phyloP scores from a whole-genome alignment of 345 rosid species.

The Cardiospermum halicacabum region DNA sequence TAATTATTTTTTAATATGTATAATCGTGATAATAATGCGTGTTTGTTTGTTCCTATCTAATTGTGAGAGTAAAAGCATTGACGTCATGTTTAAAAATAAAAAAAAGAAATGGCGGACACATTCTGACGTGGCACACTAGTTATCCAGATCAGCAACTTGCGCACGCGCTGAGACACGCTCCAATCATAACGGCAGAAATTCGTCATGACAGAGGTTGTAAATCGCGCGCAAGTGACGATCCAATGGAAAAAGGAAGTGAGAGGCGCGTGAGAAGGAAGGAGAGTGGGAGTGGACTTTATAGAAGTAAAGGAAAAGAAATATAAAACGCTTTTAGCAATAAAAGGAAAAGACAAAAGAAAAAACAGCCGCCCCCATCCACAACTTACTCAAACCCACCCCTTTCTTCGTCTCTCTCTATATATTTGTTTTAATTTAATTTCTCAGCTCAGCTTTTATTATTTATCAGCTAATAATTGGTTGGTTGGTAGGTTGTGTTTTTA shows the following conservation, averaged over 20 bases:
- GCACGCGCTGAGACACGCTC: neutral
- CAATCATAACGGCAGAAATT: slow-evolving; percentile 1
- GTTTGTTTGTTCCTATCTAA: too few relatives aligned
- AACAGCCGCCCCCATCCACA: slow-evolving; percentile 9
- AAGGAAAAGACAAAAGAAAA: neutral
- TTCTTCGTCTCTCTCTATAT: neutral
- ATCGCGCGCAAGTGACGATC: neutral
- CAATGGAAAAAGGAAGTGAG: neutral
- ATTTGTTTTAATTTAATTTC: neutral
- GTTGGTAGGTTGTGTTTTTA: too few relatives aligned
- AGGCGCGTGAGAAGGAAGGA: neutral
- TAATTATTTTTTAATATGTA: too few relatives aligned
- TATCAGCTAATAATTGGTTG: too few relatives aligned
- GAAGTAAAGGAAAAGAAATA: neutral
- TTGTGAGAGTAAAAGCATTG: too few relatives aligned
- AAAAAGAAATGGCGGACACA: neutral
- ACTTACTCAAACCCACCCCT: neutral
- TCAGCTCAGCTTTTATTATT: neutral
- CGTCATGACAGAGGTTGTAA: neutral
- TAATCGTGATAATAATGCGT: too few relatives aligned
- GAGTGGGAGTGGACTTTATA: neutral
- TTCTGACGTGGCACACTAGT: neutral
- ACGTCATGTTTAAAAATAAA: too few relatives aligned
- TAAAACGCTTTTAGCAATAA: neutral
- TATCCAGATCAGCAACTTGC: neutral